A percentile compares a stretch with the other conserved stretches of the same genome.
phyloP scores from a whole-genome alignment of 2,329 filamentous ascomycete genomes.

The Didymella pinodella region DNA sequence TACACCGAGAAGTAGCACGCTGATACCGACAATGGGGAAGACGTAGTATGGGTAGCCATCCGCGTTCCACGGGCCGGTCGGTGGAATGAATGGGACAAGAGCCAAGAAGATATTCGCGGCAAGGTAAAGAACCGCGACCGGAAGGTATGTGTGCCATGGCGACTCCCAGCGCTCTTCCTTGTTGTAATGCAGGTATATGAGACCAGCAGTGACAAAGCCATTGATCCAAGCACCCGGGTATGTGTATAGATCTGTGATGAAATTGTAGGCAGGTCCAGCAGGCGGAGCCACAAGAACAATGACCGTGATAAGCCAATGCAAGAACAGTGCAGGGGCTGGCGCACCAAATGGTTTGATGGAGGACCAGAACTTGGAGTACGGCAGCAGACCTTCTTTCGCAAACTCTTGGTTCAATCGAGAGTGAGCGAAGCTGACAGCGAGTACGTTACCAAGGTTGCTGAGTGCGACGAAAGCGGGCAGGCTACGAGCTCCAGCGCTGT shows the following conservation, averaged over 20 bases:
- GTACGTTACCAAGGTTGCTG: conserved; percentile 68
- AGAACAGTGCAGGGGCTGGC: conserved; percentile 61
- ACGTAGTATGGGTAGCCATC: conserved; percentile 56
- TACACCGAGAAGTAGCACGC: conserved; percentile 49
- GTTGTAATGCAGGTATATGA: conserved; percentile 47
- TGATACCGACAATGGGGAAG: conserved; percentile 55
- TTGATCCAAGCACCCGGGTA: conserved; percentile 51
- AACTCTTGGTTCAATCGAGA: conserved; percentile 70
- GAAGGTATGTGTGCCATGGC: conserved; percentile 51
- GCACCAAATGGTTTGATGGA: conserved; percentile 73
- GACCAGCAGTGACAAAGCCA: conserved; percentile 46
- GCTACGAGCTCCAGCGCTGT: conserved; percentile 57
- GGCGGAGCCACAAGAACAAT: conserved; percentile 72
- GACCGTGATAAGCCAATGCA: conserved; percentile 72
- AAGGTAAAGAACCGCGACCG: conserved; percentile 50
- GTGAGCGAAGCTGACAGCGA: conserved; percentile 68
- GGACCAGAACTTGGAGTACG: conserved; percentile 72
- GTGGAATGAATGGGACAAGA: conserved; percentile 54
- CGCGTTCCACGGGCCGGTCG: conserved; percentile 52
- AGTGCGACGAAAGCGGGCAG: conserved; percentile 64
- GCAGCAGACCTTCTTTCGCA: conserved; percentile 73
- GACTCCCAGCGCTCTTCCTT: conserved; percentile 48
- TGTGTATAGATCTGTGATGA: conserved; percentile 64
- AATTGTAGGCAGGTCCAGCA: conserved; percentile 73
- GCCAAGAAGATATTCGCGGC: conserved; percentile 54